Evolutionary conservation across 306 rosid species (phyloP).

Genomic region (Pterocarpus macrocarpus): DNA sequence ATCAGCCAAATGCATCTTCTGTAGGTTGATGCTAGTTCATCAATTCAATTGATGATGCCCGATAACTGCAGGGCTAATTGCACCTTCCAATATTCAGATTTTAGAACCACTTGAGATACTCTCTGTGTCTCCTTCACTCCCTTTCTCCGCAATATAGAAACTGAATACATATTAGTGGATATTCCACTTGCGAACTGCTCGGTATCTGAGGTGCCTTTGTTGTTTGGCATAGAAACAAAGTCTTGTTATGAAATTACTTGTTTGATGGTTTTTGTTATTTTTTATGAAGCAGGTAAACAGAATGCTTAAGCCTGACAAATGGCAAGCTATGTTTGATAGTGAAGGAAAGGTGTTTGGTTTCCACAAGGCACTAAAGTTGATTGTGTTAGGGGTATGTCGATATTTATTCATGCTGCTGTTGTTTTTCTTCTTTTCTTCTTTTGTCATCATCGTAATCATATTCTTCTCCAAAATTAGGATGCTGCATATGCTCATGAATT

Average conservation of each 20-base stretch:
- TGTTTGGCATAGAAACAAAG: constrained; percentile 24
- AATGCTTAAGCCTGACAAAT: constrained; percentile 91
- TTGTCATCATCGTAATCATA: constrained; percentile 4
- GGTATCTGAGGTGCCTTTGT: constrained; percentile 6
- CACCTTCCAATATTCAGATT: constrained; percentile 3
- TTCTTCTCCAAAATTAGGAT: constrained; percentile 1
- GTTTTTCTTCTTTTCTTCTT: constrained; percentile 19
- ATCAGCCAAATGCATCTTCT: constrained; percentile 11
- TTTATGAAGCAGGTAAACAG: constrained; percentile 70
- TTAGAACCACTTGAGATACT: constrained; percentile 6
- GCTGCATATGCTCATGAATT: constrained; percentile 13
- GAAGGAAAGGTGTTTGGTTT: constrained; percentile 86
- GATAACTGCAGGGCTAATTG: constrained; percentile 13
- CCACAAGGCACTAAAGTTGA: constrained; percentile 85
- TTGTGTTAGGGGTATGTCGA: constrained; percentile 81
- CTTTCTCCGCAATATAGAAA: background rate
- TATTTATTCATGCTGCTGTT: constrained; percentile 32
- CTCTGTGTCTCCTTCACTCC: background rate
- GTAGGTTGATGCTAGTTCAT: background rate
- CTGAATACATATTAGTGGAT: constrained; percentile 19
- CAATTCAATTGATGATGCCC: constrained; percentile 5
- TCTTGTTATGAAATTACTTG: constrained; percentile 23
- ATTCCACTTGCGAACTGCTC: background rate
- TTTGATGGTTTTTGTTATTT: constrained; percentile 33
- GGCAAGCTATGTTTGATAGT: constrained; percentile 82